These are phyloP conservation scores for Pugionium cornutum DNA, from an alignment of 345 rosid species.

Conservation along the genomic window DNA sequence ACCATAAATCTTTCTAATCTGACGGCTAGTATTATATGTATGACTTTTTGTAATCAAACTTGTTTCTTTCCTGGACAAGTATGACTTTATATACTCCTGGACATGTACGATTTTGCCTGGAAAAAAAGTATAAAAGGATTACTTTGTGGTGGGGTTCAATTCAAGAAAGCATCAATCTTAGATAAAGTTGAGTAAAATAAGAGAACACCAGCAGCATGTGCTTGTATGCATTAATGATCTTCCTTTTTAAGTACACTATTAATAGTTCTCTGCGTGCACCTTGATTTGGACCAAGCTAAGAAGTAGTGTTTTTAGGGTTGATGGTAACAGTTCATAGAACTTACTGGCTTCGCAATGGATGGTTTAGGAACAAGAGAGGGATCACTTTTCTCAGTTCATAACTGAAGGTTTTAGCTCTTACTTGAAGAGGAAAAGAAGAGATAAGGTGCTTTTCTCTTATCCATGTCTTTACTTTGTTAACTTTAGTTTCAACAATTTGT, in stretches of 20 bases:
- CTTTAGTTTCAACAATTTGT: slow-evolving; percentile 3
- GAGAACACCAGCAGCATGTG: not conserved
- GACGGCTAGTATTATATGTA: too few relatives aligned
- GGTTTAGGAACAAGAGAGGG: slow-evolving; percentile 86
- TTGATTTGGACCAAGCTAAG: slow-evolving; percentile 1
- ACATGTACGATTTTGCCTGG: not conserved
- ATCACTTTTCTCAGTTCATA: slow-evolving; percentile 95
- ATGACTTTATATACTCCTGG: too few relatives aligned
- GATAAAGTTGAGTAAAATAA: slow-evolving; percentile 3
- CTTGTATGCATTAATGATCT: not conserved
- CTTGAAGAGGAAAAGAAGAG: slow-evolving; percentile 94
- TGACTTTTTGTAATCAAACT: too few relatives aligned
- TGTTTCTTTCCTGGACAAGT: too few relatives aligned
- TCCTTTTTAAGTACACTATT: not conserved
- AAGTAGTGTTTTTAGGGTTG: not conserved
- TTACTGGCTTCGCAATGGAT: slow-evolving; percentile 24
- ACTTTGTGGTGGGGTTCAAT: not conserved
- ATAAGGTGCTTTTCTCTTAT: slow-evolving; percentile 60
- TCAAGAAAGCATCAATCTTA: not conserved
- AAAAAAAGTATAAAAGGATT: not conserved
- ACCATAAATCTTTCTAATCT: not conserved
- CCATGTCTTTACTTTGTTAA: not conserved
- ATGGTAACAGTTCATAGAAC: slow-evolving; percentile 12
- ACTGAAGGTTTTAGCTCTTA: slow-evolving; percentile 93
- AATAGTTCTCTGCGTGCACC: not conserved